Conservation (phyloP, 2,329 filamentous ascomycete genomes). For the Nigrospora sphaerica region DNA sequence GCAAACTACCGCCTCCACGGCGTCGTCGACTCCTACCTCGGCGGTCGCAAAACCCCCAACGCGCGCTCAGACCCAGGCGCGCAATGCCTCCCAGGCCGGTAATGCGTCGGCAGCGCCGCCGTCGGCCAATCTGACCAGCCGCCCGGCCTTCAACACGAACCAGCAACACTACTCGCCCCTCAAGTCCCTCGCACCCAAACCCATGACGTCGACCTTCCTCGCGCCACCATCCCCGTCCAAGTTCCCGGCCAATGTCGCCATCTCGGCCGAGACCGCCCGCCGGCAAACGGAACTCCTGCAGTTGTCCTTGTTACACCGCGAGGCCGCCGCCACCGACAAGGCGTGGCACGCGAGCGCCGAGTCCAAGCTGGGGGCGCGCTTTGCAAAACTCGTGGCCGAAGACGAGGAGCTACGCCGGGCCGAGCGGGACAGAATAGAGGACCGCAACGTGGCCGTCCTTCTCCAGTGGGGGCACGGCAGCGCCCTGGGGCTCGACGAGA, state of each 20-base stretch:
- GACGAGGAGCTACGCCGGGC: slow-evolving; percentile 24
- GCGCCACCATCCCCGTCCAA: slow-evolving; percentile 56
- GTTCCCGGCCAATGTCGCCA: slow-evolving; percentile 51
- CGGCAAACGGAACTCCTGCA: slow-evolving; percentile 61
- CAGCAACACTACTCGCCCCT: slow-evolving; percentile 64
- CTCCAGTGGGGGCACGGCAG: slow-evolving; percentile 37
- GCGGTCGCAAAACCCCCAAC: slow-evolving; percentile 5
- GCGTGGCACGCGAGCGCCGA: slow-evolving; percentile 53
- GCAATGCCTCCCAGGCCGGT: slow-evolving; percentile 10
- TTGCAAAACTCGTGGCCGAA: slow-evolving; percentile 29
- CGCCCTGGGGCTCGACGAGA: slow-evolving; percentile 39
- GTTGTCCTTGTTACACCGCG: slow-evolving; percentile 56
- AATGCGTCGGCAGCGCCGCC: not conserved
- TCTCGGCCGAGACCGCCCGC: slow-evolving; percentile 49
- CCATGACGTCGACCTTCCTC: slow-evolving; percentile 49
- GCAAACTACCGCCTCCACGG: slow-evolving; percentile 15
- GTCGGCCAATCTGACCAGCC: slow-evolving; percentile 8
- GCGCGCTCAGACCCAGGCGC: slow-evolving; percentile 18
- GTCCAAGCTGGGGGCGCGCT: slow-evolving; percentile 36
- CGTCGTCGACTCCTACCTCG: slow-evolving; percentile 5
- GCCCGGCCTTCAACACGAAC: slow-evolving; percentile 53
- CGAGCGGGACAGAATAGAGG: slow-evolving; percentile 39
- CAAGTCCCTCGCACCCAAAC: slow-evolving; percentile 54
- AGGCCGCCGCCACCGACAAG: slow-evolving; percentile 32
- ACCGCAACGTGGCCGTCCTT: slow-evolving; percentile 44